Conservation (phyloP, 2,329 filamentous ascomycete genomes). For the Neofusicoccum ribis region DNA sequence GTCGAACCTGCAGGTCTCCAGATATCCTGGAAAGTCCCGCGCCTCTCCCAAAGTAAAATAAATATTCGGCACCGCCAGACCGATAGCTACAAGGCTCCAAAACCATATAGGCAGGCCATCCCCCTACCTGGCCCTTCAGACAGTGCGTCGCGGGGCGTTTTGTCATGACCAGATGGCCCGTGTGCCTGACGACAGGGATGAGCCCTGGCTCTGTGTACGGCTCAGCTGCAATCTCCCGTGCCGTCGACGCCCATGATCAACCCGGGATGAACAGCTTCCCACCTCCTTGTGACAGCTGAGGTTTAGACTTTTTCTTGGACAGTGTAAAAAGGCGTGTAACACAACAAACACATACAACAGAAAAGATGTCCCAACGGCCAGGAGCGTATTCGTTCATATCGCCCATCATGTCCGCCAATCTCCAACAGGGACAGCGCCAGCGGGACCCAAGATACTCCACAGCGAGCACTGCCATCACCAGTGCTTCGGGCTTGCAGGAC, state of each 20-base stretch:
- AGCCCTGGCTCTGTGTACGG: not conserved
- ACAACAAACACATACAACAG: not conserved
- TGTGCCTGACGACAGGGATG: slow-evolving; percentile 12
- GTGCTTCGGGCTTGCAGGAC: not conserved
- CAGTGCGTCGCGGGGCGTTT: not conserved
- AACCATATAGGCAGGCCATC: not conserved
- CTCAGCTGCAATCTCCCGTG: slow-evolving; percentile 9
- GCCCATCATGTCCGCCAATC: slow-evolving; percentile 7
- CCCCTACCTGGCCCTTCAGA: not conserved
- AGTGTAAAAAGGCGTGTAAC: not conserved
- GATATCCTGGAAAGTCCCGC: too few species aligned
- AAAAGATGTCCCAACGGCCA: not conserved
- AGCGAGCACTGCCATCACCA: not conserved
- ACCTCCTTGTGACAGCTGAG: not conserved
- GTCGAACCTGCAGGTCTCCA: too few species aligned
- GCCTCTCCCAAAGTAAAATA: too few species aligned
- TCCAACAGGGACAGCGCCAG: not conserved
- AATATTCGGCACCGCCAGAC: too few species aligned
- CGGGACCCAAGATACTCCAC: not conserved
- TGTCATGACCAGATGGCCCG: not conserved
- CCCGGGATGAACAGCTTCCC: not conserved
- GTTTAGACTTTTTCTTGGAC: not conserved
- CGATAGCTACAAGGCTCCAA: too few species aligned
- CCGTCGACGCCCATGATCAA: not conserved
- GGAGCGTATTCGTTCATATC: not conserved